A percentile compares a stretch with the other conserved stretches of the same genome.
Conservation (phyloP, 495 filamentous ascomycete species). For the Pyronema omphalodes region DNA sequence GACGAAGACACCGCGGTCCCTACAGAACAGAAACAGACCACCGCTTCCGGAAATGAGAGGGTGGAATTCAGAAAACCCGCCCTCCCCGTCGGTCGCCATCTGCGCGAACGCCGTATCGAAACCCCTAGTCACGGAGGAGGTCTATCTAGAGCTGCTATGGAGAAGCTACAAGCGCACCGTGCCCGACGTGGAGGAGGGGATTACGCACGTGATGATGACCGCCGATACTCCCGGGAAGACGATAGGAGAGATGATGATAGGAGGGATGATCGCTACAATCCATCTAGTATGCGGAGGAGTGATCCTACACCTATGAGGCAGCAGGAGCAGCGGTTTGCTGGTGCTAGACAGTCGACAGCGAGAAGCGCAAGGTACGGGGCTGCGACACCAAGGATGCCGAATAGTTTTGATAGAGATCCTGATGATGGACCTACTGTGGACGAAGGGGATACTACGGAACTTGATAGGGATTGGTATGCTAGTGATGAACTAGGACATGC, state of each 20-base stretch:
- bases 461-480: slow-evolving; percentile 79
- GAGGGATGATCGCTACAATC: slow-evolving; percentile 17
- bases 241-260: slow-evolving; percentile 4
- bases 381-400: slow-evolving; percentile 20
- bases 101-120: slow-evolving; percentile 20
- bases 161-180: slow-evolving; percentile 20
- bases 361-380: slow-evolving; percentile 12
- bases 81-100: slow-evolving; percentile 15
- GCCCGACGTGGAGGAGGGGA: slow-evolving; percentile 10
- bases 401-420: slow-evolving; percentile 14
- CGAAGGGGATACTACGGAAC: slow-evolving; percentile 35
- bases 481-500: slow-evolving; percentile 61
- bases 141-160: slow-evolving; percentile 16
- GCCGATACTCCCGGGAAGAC: slow-evolving; percentile 1
- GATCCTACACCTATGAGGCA: slow-evolving; percentile 20
- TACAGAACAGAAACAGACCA: neutral
- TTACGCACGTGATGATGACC: neutral
- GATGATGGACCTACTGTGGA: slow-evolving; percentile 9
- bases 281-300: slow-evolving; percentile 16
- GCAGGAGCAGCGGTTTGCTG: slow-evolving; percentile 13
- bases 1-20: neutral
- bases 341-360: slow-evolving; percentile 21
- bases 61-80: slow-evolving; percentile 24
- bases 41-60: slow-evolving; percentile 5
- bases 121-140: slow-evolving; percentile 21